Percentiles rank a stretch among this genome's conserved stretches.
Conservation (phyloP, 768 basidiomycete genomes). For the Trametes villosa region DNA sequence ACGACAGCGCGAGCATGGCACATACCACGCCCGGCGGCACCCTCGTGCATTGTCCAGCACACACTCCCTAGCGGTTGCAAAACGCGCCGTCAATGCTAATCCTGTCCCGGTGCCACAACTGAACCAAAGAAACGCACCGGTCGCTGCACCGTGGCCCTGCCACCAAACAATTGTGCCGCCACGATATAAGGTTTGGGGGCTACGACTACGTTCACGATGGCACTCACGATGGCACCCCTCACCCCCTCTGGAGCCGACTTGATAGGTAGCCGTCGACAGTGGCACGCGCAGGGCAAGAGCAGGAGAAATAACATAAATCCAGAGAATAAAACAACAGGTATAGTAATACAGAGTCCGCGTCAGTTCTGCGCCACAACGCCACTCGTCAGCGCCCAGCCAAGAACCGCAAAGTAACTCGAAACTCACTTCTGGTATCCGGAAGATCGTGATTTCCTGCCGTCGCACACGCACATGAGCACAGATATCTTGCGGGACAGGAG, state of each 20-base stretch:
- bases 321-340: constrained; percentile 32
- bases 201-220: too few species aligned
- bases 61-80: too few species aligned
- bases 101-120: too few species aligned
- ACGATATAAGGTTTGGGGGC: too few species aligned
- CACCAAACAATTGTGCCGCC: too few species aligned
- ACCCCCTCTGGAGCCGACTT: not conserved
- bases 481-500: not conserved
- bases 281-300: not conserved
- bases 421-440: constrained; percentile 85
- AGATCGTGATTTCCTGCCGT: constrained; percentile 80
- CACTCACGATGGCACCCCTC: too few species aligned
- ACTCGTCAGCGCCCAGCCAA: not conserved
- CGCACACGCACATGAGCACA: not conserved
- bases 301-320: constrained; percentile 17
- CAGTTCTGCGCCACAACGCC: constrained; percentile 38
- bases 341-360: constrained; percentile 30
- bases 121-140: too few species aligned
- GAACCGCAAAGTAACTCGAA: constrained; percentile 30
- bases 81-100: too few species aligned
- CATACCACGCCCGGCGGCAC: too few species aligned
- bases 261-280: not conserved
- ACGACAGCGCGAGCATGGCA: too few species aligned
- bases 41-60: too few species aligned
- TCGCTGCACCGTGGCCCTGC: too few species aligned